Evolutionary conservation across 2,329 filamentous ascomycete genomes (phyloP).

Genomic region (Rhytidhysteron rufulum): DNA sequence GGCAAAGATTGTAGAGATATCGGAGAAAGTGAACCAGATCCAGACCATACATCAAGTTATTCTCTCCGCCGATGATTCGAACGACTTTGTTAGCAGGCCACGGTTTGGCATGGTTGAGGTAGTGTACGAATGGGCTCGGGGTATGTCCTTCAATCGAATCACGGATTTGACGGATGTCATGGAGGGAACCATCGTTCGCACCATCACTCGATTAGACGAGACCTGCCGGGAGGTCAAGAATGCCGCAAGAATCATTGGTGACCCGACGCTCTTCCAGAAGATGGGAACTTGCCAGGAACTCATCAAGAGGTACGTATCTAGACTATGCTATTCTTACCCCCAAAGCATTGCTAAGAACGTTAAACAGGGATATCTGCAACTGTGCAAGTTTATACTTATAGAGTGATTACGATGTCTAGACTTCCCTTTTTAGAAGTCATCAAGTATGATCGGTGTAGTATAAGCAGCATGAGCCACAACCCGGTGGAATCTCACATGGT

Average conservation of each 20-base stretch:
- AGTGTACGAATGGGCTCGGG: constrained; percentile 96
- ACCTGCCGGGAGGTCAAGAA: constrained; percentile 97
- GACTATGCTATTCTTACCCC: neutral
- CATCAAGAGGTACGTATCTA: constrained; percentile 87
- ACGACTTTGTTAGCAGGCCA: constrained; percentile 83
- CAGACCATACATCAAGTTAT: constrained; percentile 93
- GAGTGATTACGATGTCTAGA: neutral
- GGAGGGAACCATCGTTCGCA: constrained; percentile 93
- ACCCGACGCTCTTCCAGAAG: constrained; percentile 88
- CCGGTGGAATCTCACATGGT: neutral
- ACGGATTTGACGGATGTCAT: constrained; percentile 93
- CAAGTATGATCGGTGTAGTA: neutral
- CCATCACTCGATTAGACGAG: constrained; percentile 91
- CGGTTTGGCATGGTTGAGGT: constrained; percentile 95
- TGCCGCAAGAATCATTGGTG: constrained; percentile 89
- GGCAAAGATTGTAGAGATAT: constrained; percentile 81
- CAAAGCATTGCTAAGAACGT: constrained; percentile 16
- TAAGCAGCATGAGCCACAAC: neutral
- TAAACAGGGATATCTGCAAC: constrained; percentile 37
- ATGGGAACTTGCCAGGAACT: constrained; percentile 97
- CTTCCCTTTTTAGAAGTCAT: neutral
- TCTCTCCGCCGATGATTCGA: constrained; percentile 80
- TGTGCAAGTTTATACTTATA: constrained; percentile 39
- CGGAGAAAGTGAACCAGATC: constrained; percentile 85
- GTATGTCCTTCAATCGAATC: constrained; percentile 98